Evolutionary conservation across 139 green algal genomes (phyloP), one percentile per base, ranked within the genome.

Genomic region (Tetradesmus obliquus): DNA sequence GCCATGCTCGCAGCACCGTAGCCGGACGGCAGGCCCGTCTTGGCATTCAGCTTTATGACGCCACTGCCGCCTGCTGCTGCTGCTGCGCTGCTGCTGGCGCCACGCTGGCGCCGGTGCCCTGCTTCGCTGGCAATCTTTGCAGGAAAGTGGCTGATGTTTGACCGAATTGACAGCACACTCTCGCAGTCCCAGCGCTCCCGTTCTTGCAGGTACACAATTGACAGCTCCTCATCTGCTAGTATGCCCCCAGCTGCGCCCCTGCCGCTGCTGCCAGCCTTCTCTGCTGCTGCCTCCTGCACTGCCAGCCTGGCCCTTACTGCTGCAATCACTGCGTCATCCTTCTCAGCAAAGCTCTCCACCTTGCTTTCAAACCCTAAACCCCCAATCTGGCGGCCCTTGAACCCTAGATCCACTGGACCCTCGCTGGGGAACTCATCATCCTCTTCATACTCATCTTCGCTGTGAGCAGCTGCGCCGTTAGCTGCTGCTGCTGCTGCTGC

Each of bases 141-240:
- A 1, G 98, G 98, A 69, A 99, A 96, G 92, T 98, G 97, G 90
- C 97, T 95, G 76, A 98, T 83, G 93, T 98, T 99, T 55, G 95
- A 97, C 2, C 94, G 92, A 76, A 97, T 91, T 4, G 94, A 97
- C 55, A 99, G 93, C 20, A 99, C 93, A 10, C 93, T 97, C 92
- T 99, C 98, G 91, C 96, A 98, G 94, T 99, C 98, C 98, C 98
- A 99, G 3, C 93, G 91, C 90, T 98, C 94, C 7, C 90, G 55
- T 22, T 22, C 24, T 22, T 69, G 55, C 54, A 87, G 85, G 58
- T 89, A 69, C n/a, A 92, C 84, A 45, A 55, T 90, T 32, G 81
- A 20, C 9, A 94, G 57, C 62, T 90, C 55, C 9, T 86, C 85
- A 19, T 45, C 57, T 71, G 7, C 45, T 66, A 69, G 51, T 15